These are phyloP conservation scores for Nothomitra cinnamomea DNA, from an alignment of 2,329 filamentous ascomycete species.

Conservation along the genomic window DNA sequence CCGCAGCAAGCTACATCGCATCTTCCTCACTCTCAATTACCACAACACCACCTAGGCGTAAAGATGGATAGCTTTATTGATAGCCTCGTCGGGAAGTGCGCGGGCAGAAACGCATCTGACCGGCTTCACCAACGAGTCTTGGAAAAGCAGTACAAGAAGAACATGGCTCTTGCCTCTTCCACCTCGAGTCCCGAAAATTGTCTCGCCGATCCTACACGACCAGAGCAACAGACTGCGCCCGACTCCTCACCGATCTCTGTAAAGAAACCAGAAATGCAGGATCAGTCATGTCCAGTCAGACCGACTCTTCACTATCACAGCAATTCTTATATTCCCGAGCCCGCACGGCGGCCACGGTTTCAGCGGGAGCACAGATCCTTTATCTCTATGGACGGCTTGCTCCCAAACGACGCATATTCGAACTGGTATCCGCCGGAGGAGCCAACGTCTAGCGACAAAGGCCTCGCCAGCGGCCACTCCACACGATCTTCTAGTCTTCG, in stretches of 20 bases:
- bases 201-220: not conserved
- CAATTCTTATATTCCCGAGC: not conserved
- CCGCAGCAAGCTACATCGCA: not conserved
- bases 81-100: conserved; percentile 4
- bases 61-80: conserved; percentile 1
- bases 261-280: not conserved
- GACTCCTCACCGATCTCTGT: not conserved
- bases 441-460: not conserved
- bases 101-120: not conserved
- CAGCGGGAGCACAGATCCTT: not conserved
- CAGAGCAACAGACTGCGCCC: not conserved
- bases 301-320: not conserved
- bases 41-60: not conserved
- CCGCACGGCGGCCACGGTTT: conserved; percentile 1
- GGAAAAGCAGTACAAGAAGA: not conserved
- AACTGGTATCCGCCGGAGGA: not conserved
- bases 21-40: not conserved
- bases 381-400: not conserved
- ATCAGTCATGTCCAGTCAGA: not conserved
- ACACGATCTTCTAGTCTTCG: not conserved
- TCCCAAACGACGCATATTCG: not conserved
- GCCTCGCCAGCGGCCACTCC: not conserved
- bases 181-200: not conserved
- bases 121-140: not conserved
- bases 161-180: not conserved